Evolutionary conservation across 2,329 filamentous ascomycete species (phyloP).

Genomic region (Arachnopeziza araneosa): DNA sequence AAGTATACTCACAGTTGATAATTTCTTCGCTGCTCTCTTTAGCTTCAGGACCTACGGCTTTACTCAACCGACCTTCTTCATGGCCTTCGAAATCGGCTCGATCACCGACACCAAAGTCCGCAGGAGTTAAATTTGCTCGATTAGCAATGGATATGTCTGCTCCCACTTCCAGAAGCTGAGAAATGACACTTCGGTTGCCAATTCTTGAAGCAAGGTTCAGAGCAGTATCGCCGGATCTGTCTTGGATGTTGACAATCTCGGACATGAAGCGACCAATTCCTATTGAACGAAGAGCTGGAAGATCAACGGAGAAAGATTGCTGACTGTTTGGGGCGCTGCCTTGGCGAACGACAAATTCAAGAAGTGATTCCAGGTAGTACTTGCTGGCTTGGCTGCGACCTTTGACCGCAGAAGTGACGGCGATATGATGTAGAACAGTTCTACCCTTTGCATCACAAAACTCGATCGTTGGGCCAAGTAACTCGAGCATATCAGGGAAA

Average conservation of each 20-base stretch:
- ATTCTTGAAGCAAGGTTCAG: conserved; percentile 91
- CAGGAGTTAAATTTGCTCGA: conserved; percentile 76
- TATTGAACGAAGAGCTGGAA: conserved; percentile 43
- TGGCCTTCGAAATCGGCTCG: conserved; percentile 43
- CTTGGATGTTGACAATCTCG: conserved; percentile 92
- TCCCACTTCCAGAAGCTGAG: conserved; percentile 91
- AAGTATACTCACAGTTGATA: conserved; percentile 61
- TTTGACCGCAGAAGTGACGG: conserved; percentile 91
- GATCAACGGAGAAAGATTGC: conserved; percentile 28
- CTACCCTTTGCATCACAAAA: conserved; percentile 83
- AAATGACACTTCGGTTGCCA: conserved; percentile 89
- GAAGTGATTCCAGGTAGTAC: conserved; percentile 89
- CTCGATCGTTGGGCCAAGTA: conserved; percentile 85
- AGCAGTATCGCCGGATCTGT: conserved; percentile 91
- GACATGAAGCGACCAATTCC: conserved; percentile 90
- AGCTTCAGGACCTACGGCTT: conserved; percentile 47
- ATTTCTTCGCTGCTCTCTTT: conserved; percentile 75
- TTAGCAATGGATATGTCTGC: conserved; percentile 92
- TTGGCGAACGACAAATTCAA: conserved; percentile 91
- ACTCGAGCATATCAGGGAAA: conserved; percentile 85
- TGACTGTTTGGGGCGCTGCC: conserved; percentile 58
- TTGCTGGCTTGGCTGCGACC: conserved; percentile 86
- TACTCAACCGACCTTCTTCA: conserved; percentile 41
- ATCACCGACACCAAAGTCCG: conserved; percentile 90
- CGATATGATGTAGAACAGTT: conserved; percentile 93